Evolutionary conservation across 2,329 filamentous ascomycete species (phyloP).

Genomic region (Colletotrichum eleusines): DNA sequence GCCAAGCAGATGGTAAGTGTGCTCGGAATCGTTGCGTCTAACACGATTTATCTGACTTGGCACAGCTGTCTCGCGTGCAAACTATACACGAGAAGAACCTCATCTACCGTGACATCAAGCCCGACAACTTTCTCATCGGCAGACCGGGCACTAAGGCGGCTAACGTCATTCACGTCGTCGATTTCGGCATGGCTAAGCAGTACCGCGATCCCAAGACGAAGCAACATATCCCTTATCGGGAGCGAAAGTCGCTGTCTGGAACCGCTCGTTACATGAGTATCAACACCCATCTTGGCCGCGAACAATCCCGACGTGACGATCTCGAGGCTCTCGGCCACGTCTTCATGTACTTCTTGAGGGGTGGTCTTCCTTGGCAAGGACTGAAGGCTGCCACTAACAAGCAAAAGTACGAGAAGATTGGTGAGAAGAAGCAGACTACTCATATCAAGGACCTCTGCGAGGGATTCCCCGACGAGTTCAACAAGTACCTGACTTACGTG

Average conservation of each 20-base stretch:
- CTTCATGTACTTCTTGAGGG: constrained; percentile 81
- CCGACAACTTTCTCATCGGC: constrained; percentile 98
- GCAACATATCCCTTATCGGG: constrained; percentile 97
- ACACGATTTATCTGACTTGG: constrained; percentile 11
- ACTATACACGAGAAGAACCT: constrained; percentile 98
- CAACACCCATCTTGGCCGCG: constrained; percentile 96
- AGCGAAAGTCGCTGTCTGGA: constrained; percentile 95
- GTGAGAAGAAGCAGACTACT: constrained; percentile 99
- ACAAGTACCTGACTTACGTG: constrained; percentile 96
- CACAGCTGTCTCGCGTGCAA: constrained; percentile 86
- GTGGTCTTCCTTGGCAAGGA: constrained; percentile 78
- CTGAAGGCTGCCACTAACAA: constrained; percentile 83
- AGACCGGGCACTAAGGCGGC: constrained; percentile 92
- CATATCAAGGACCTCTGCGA: constrained; percentile 97
- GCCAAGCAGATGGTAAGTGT: constrained; percentile 92
- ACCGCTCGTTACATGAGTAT: constrained; percentile 99
- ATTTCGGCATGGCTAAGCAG: constrained; percentile 99
- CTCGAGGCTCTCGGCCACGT: constrained; percentile 87
- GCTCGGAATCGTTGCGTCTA: not conserved
- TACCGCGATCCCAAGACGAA: constrained; percentile 99
- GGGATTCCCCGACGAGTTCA: constrained; percentile 96
- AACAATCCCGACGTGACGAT: constrained; percentile 96
- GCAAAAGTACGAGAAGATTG: constrained; percentile 99
- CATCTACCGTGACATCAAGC: constrained; percentile 99
- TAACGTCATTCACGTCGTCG: constrained; percentile 98